Base-by-base conservation (phyloP, 106 monocot genomes). In the Dendrobium chrysotoxum region DNA sequence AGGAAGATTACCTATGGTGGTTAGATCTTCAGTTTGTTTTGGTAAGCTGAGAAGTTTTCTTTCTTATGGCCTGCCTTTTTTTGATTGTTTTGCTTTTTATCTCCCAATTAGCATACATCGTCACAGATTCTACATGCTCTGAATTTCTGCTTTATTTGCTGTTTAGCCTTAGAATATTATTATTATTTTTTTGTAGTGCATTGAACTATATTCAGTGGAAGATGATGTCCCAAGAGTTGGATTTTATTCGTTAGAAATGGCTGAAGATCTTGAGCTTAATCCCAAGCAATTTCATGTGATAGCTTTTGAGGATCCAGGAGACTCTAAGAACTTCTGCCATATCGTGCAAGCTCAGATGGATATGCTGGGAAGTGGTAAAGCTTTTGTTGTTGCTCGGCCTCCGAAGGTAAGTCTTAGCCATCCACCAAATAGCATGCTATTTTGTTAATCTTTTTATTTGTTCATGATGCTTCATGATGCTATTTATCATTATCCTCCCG, bases 231-330 rank as follows among this genome's bases (percentile, higher is more conserved):
- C 82, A 74, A 95, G 84, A 81, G 67, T 92, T 28, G 94, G 94
- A 72, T 92, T 95, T 87, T 95, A 95, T 88, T 92, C 94, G 7
- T 83, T 95, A 47, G 94, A 95, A 85, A 92, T 95, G 94, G 94
- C 86, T 79, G 80, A 88, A 67, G 90, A 95, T 72, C 94, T 95
- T 85, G 94, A 92, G 75, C 78, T 95, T 50, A 80, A 88, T 70
- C 94, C 91, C 30, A 90, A 88, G 88, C 94, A 95, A 53, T 88
- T 90, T 84, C 91, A 95, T 88, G 88, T 95, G 81, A 88, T 95
- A 85, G 94, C 87, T 67, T 95, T 95, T 83, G 90, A 92, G 75
- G 90, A 92, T 86, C 84, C 92, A 70, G 92, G 86, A 77, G 94
- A 95, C 73, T 83, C 88, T 35, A 95, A 92, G 82, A 91, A 90